phyloP scores from a whole-genome alignment of 805 yeast genomes.

The Torulaspora gathmanii region DNA sequence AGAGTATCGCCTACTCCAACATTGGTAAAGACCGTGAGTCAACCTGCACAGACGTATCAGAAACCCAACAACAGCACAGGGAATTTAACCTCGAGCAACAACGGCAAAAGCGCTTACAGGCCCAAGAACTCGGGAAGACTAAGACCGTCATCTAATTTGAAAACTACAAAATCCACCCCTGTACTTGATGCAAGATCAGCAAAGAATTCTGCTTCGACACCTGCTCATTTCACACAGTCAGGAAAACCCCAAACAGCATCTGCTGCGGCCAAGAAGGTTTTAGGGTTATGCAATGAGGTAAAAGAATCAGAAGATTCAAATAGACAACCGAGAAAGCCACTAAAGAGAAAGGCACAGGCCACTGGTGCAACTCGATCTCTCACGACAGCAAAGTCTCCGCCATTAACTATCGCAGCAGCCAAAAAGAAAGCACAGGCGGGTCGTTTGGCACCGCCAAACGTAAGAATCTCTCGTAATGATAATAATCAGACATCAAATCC shows the following conservation, averaged over 20 bases:
- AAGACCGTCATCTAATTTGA: conserved; percentile 1
- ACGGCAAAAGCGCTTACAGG: neutral
- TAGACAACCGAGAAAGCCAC: neutral
- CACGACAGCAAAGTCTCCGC: conserved; percentile 2
- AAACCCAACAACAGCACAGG: conserved; percentile 7
- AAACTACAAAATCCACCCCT: conserved; percentile 22
- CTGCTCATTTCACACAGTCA: neutral
- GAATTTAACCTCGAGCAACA: neutral
- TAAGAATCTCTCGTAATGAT: neutral
- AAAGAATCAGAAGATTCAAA: neutral
- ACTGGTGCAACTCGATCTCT: neutral
- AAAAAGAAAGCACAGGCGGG: conserved; percentile 4
- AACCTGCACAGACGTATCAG: conserved; percentile 2
- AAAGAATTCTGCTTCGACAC: conserved; percentile 3
- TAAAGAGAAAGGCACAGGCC: conserved; percentile 3
- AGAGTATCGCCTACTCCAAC: neutral
- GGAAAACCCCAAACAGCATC: conserved; percentile 9
- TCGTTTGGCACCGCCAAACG: neutral
- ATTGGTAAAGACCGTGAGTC: neutral
- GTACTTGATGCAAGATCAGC: conserved; percentile 9
- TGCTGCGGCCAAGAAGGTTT: conserved; percentile 11
- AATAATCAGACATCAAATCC: conserved; percentile 2
- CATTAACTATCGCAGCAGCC: neutral
- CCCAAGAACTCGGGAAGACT: neutral
- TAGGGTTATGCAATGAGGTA: conserved; percentile 3